phyloP scores from a whole-genome alignment of 345 rosid genomes.

The Salix caprea region DNA sequence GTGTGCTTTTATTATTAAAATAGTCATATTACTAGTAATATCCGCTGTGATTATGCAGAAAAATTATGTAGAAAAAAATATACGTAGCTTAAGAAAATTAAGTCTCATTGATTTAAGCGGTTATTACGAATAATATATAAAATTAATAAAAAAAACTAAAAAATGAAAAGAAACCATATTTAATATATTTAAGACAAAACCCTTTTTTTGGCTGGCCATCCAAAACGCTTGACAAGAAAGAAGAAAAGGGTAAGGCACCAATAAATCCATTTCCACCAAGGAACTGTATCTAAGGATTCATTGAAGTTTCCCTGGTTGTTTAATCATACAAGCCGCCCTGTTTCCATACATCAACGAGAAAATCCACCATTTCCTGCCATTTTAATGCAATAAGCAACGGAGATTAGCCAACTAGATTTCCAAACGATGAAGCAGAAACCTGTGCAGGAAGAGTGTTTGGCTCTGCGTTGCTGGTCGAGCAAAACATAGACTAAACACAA shows the following conservation, averaged over 20 bases:
- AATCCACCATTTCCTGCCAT: constrained; percentile 41
- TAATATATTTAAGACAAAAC: background rate
- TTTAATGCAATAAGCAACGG: background rate
- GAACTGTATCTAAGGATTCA: background rate
- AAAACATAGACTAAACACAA: background rate
- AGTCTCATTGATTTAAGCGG: too few relatives aligned
- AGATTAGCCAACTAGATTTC: background rate
- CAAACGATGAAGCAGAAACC: background rate
- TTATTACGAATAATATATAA: too few relatives aligned
- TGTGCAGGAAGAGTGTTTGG: background rate
- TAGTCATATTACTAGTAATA: too few relatives aligned
- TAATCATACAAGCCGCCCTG: constrained; percentile 28
- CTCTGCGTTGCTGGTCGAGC: background rate
- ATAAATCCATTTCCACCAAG: background rate
- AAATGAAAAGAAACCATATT: too few relatives aligned
- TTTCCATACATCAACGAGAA: constrained; percentile 27
- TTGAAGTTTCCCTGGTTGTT: background rate
- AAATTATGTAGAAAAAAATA: too few relatives aligned
- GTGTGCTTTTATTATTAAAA: too few relatives aligned
- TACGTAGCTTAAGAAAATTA: too few relatives aligned
- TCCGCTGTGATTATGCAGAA: too few relatives aligned
- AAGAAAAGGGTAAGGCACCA: background rate
- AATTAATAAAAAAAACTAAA: too few relatives aligned
- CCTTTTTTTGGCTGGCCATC: background rate
- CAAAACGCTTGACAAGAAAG: background rate